Evolutionary conservation across 1,284 basidiomycete species (phyloP), one percentile per base, ranked within the genome.

Genomic region (Malassezia arunalokei): DNA sequence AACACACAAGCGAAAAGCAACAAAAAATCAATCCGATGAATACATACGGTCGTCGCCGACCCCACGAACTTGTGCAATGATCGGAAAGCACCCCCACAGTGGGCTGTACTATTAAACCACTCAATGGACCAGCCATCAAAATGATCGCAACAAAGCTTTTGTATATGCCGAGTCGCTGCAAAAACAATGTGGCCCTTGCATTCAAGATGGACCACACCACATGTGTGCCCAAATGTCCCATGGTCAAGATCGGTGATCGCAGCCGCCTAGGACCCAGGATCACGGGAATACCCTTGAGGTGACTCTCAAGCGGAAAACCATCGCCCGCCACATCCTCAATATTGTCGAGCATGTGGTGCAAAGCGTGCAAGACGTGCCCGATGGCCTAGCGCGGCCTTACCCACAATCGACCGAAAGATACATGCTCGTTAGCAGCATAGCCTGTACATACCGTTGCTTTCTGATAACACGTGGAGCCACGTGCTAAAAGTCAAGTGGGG

Each of bases 81-180:
- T 76, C 75, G 3, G 46, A 50, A 5, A 50, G 24, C 11, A 45
- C 39, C 43, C 66, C 73, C 39, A 74, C 67, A 17, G 68, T 42
- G 3, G 75, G 75, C 53, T 76, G 75, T 2, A 75, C 74, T 11
- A 72, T 55, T 6, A 72, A 59, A 9, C 69, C 69, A 14, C 62
- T 65, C 2, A 69, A 47, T 0, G 69, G 69, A 1, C 66, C 69
- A 1, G 64, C 69, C 6, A 71, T 55, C 30, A 72, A 61, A 8
- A 72, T 64, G 6, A 65, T 51, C 5, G 69, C 63, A 55, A 64
- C 66, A 28, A 59, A 41, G 1, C 63, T 57, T 37, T 67, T 68
- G 3, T 62, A 62, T 3, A 72, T 51, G 3, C 69, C 69, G 1
- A 71, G 50, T 9, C 66, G 60, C 37, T 68, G 57, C 35, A 71